Percentiles rank a stretch among this genome's conserved stretches.
phyloP scores from a whole-genome alignment of 2,329 filamentous ascomycete genomes.

The Hypoxylon sp. region DNA sequence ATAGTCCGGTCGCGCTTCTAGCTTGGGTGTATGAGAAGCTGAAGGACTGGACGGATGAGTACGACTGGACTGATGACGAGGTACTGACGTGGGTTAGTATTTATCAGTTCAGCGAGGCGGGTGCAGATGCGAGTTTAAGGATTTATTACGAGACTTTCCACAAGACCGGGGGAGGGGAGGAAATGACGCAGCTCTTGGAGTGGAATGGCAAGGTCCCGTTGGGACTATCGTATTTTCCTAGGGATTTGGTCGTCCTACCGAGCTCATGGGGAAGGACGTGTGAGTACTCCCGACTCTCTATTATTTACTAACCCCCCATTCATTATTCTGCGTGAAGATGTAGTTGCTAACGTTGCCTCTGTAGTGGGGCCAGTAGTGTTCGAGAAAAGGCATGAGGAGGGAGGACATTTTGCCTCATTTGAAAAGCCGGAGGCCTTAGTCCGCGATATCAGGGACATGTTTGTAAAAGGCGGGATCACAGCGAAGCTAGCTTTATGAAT shows the following conservation, averaged over 20 bases:
- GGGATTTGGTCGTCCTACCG: slow-evolving; percentile 65
- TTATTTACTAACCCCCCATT: not conserved
- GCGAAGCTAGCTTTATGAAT: slow-evolving; percentile 14
- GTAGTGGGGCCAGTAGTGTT: slow-evolving; percentile 65
- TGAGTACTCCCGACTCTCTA: slow-evolving; percentile 15
- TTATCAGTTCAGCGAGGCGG: slow-evolving; percentile 79
- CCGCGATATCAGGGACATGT: slow-evolving; percentile 64
- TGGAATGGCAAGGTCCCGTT: slow-evolving; percentile 47
- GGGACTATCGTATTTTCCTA: slow-evolving; percentile 65
- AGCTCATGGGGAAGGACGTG: slow-evolving; percentile 63
- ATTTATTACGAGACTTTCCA: slow-evolving; percentile 80
- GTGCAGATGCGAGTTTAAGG: slow-evolving; percentile 72
- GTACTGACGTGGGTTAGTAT: slow-evolving; percentile 81
- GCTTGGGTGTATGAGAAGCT: slow-evolving; percentile 88
- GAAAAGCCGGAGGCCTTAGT: slow-evolving; percentile 63
- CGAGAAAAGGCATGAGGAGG: slow-evolving; percentile 59
- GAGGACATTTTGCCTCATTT: slow-evolving; percentile 67
- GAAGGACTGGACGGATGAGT: slow-evolving; percentile 80
- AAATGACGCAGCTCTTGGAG: slow-evolving; percentile 59
- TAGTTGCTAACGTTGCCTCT: not conserved
- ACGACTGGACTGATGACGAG: slow-evolving; percentile 82
- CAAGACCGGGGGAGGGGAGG: slow-evolving; percentile 59
- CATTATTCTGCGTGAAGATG: not conserved
- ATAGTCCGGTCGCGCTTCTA: slow-evolving; percentile 78
- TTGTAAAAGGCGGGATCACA: slow-evolving; percentile 53